Percentiles rank a stretch among this genome's conserved stretches.
Evolutionary conservation across 441 rosid species (phyloP).

Genomic region (Populus hybrid): DNA sequence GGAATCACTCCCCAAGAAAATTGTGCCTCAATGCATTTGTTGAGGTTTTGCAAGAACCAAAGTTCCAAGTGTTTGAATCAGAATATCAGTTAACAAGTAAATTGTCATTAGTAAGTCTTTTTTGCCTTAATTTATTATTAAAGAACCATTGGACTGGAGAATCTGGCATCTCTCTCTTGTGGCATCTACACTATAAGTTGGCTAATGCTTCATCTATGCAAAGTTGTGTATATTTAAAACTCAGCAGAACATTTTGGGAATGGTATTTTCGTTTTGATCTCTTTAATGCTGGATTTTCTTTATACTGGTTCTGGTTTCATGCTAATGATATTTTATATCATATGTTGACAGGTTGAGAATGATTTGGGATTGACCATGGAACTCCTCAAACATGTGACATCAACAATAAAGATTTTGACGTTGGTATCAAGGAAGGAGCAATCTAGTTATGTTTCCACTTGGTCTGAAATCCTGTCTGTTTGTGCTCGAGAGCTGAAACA

Average conservation of each 20-base stretch:
- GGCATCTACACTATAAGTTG: background rate
- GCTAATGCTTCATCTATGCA: background rate
- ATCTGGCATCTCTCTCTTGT: constrained; percentile 2
- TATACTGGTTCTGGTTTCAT: constrained; percentile 8
- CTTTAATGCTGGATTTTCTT: background rate
- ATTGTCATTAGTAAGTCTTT: constrained; percentile 41
- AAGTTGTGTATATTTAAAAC: background rate
- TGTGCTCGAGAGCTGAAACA: constrained; percentile 67
- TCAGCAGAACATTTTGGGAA: background rate
- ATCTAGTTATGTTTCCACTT: constrained; percentile 43
- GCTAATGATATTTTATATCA: constrained; percentile 1
- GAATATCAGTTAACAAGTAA: constrained; percentile 51
- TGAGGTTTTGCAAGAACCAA: constrained; percentile 43
- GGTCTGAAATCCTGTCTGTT: constrained; percentile 49
- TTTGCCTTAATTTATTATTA: constrained; percentile 7
- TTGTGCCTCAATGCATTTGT: constrained; percentile 32
- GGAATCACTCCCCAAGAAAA: constrained; percentile 23
- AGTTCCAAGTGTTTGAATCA: constrained; percentile 45
- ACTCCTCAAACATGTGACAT: constrained; percentile 43
- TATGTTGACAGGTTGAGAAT: constrained; percentile 46
- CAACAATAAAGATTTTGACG: constrained; percentile 42
- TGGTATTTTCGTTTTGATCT: background rate
- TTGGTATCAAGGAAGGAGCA: constrained; percentile 49
- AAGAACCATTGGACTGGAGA: background rate
- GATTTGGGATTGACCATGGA: constrained; percentile 41